Evolutionary conservation across 2,329 filamentous ascomycete genomes (phyloP).

Genomic region (Aureobasidium sp.): DNA sequence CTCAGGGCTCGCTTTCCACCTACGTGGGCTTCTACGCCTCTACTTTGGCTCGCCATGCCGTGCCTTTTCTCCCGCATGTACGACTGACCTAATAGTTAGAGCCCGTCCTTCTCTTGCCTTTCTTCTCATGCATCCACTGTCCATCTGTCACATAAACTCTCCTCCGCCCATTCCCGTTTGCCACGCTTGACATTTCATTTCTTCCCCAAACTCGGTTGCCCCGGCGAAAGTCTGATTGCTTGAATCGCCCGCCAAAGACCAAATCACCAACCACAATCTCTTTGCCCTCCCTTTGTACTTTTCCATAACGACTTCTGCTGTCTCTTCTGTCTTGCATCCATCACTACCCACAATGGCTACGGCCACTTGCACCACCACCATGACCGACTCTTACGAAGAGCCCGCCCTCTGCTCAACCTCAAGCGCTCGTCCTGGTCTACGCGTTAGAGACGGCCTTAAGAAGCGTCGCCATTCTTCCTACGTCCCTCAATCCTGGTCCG

Average conservation of each 20-base stretch:
- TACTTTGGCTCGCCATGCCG: not conserved
- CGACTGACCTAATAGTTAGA: not conserved
- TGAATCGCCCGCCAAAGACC: not conserved
- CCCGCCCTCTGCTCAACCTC: constrained; percentile 35
- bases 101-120: not conserved
- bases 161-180: not conserved
- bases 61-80: not conserved
- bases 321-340: not conserved
- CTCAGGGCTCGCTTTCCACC: not conserved
- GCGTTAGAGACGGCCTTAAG: constrained; percentile 24
- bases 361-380: constrained; percentile 20
- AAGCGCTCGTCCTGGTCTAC: constrained; percentile 29
- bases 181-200: constrained; percentile 8
- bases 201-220: constrained; percentile 5
- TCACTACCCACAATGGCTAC: constrained; percentile 16
- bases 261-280: constrained; percentile 8
- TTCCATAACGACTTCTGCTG: not conserved
- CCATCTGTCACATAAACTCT: not conserved
- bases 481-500: constrained; percentile 36
- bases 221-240: constrained; percentile 14
- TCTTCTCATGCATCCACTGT: not conserved
- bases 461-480: constrained; percentile 43
- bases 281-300: not conserved
- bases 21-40: not conserved
- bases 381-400: constrained; percentile 37